Conservation (phyloP, 2,329 filamentous ascomycete genomes). For the Trichoderma oligosporum region DNA sequence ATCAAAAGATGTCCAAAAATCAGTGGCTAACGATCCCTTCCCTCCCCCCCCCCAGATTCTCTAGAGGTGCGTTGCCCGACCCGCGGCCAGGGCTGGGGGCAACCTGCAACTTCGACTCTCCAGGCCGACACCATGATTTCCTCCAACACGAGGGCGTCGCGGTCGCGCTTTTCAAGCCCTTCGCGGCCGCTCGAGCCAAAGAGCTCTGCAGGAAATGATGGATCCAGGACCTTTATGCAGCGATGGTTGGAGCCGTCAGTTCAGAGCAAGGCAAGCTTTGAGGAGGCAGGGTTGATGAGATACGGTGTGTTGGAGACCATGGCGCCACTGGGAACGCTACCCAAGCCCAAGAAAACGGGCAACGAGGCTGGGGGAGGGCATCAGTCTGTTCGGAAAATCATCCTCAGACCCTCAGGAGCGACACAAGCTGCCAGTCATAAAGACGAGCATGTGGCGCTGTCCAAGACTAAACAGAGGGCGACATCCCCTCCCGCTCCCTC, state of each 20-base stretch:
- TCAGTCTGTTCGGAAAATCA: slow-evolving; percentile 41
- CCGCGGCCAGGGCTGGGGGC: slow-evolving; percentile 23
- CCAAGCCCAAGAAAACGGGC: slow-evolving; percentile 49
- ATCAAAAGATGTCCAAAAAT: slow-evolving; percentile 5
- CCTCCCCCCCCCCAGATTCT: slow-evolving; percentile 24
- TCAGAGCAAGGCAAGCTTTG: slow-evolving; percentile 65
- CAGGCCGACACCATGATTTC: slow-evolving; percentile 35
- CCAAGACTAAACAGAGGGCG: slow-evolving; percentile 9
- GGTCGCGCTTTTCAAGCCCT: slow-evolving; percentile 57
- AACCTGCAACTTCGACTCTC: slow-evolving; percentile 18
- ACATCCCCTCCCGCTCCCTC: slow-evolving; percentile 20
- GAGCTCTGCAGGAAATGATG: slow-evolving; percentile 35
- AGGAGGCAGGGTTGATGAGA: slow-evolving; percentile 70
- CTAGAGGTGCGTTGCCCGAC: slow-evolving; percentile 32
- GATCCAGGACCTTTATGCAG: slow-evolving; percentile 49
- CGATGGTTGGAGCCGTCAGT: slow-evolving; percentile 57
- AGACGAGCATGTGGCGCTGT: slow-evolving; percentile 10
- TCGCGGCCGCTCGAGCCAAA: slow-evolving; percentile 40
- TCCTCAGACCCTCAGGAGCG: slow-evolving; percentile 41
- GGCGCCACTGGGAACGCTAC: slow-evolving; percentile 73
- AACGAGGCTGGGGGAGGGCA: slow-evolving; percentile 27
- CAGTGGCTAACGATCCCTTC: slow-evolving; percentile 20
- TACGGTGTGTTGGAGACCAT: slow-evolving; percentile 78
- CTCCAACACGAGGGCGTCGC: slow-evolving; percentile 46
- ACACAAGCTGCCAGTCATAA: slow-evolving; percentile 27